phyloP scores from a whole-genome alignment of 768 basidiomycete species.

The Tylopilus vinaceipallidus region DNA sequence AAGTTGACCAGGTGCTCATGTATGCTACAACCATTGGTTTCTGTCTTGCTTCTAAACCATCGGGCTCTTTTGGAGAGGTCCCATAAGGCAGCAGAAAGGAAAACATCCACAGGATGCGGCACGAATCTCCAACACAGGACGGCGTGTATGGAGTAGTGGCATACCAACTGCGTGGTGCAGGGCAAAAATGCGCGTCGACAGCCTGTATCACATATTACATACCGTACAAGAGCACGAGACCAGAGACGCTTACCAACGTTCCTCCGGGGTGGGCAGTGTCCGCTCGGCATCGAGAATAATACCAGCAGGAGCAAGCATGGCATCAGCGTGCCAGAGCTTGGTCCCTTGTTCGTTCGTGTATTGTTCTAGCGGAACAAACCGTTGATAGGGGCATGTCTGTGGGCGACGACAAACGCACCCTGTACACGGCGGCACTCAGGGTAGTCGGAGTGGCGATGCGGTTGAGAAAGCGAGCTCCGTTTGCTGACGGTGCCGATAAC shows the following conservation, averaged over 20 bases:
- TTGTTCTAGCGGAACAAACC: constrained; percentile 48
- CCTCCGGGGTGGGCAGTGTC: constrained; percentile 68
- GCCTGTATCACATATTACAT: constrained; percentile 39
- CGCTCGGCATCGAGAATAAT: constrained; percentile 78
- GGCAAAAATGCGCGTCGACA: constrained; percentile 77
- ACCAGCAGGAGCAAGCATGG: constrained; percentile 62
- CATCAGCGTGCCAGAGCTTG: constrained; percentile 55
- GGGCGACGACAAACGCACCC: constrained; percentile 37
- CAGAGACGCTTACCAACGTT: constrained; percentile 53
- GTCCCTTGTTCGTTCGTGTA: constrained; percentile 67
- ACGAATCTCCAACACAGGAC: constrained; percentile 23
- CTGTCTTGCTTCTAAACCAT: constrained; percentile 57
- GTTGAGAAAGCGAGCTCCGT: constrained; percentile 47
- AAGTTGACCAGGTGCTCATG: constrained; percentile 81
- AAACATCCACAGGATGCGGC: constrained; percentile 56
- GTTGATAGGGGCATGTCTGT: neutral
- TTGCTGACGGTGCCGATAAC: constrained; percentile 61
- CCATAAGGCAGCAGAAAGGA: constrained; percentile 63
- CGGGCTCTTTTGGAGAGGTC: constrained; percentile 67
- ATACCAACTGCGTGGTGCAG: constrained; percentile 76
- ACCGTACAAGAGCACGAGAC: constrained; percentile 13
- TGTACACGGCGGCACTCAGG: constrained; percentile 75
- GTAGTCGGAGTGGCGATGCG: constrained; percentile 86
- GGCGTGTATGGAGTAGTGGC: constrained; percentile 15
- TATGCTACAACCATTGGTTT: constrained; percentile 72